phyloP scores from a whole-genome alignment of 352 stramenopile species.

The Globisporangium megalacanthum region DNA sequence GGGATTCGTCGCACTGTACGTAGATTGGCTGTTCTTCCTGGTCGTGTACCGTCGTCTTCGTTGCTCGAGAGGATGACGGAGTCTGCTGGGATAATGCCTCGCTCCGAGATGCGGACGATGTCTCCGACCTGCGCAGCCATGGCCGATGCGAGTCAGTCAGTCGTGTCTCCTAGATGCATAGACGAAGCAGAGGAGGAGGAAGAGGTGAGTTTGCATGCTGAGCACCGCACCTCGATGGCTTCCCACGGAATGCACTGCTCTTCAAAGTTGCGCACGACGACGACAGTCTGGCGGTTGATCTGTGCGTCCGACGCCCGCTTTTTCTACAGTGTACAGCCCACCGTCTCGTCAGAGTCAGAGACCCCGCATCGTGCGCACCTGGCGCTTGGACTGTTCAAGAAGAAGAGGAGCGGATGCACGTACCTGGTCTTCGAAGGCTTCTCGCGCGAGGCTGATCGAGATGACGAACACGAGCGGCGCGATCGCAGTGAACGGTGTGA shows the following conservation, averaged over 20 bases:
- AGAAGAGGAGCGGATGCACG: slow-evolving; percentile 21
- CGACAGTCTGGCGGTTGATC: slow-evolving; percentile 56
- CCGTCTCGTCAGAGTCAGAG: neutral
- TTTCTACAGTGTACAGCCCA: slow-evolving; percentile 17
- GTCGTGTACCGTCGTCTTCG: slow-evolving; percentile 58
- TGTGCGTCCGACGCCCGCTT: slow-evolving; percentile 45
- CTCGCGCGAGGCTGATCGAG: slow-evolving; percentile 66
- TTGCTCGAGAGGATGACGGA: slow-evolving; percentile 85
- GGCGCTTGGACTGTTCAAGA: neutral
- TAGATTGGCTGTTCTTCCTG: neutral
- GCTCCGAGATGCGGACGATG: slow-evolving; percentile 80
- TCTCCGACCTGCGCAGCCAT: slow-evolving; percentile 55
- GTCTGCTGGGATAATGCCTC: slow-evolving; percentile 88
- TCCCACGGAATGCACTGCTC: slow-evolving; percentile 58
- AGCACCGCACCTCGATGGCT: slow-evolving; percentile 52
- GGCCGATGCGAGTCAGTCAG: too few species aligned
- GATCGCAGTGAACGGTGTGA: slow-evolving; percentile 61
- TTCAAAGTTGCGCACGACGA: slow-evolving; percentile 59
- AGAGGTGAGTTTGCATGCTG: neutral
- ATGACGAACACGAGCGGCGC: slow-evolving; percentile 80
- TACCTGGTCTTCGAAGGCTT: slow-evolving; percentile 77
- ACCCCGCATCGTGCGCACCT: too few species aligned
- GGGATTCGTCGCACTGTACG: neutral
- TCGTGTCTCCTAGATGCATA: too few species aligned
- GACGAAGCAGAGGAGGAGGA: too few species aligned